A percentile compares a stretch with the other conserved stretches of the same genome.
phyloP scores from a whole-genome alignment of 352 stramenopile genomes.

The Globisporangium echinulatum region DNA sequence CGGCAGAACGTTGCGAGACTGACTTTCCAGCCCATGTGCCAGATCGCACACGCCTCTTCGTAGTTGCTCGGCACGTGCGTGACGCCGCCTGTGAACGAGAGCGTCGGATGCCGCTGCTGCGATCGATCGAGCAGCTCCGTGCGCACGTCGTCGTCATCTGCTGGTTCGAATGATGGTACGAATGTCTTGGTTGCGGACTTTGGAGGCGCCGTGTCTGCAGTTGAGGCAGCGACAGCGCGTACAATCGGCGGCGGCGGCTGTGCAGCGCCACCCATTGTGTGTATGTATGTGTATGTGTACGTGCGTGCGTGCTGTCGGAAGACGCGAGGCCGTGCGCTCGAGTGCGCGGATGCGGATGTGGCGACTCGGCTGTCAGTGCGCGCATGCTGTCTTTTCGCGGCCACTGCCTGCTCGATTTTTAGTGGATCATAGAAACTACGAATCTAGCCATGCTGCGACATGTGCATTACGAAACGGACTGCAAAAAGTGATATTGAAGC shows the following conservation, averaged over 20 bases:
- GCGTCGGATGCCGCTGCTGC: slow-evolving; percentile 3
- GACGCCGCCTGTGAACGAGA: not conserved
- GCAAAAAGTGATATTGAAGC: not conserved
- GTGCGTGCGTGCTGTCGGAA: not conserved
- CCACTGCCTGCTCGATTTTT: not conserved
- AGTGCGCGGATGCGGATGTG: not conserved
- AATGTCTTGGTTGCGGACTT: not conserved
- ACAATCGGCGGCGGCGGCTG: not conserved
- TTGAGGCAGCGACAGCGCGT: not conserved
- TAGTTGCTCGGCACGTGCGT: slow-evolving; percentile 15
- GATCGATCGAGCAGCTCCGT: slow-evolving; percentile 4
- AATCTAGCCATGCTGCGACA: not conserved
- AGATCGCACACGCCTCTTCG: slow-evolving; percentile 62
- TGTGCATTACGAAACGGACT: not conserved
- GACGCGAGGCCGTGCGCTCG: not conserved
- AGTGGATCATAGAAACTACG: not conserved
- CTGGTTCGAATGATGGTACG: not conserved
- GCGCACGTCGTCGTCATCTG: slow-evolving; percentile 1
- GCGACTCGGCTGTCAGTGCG: too few relatives aligned
- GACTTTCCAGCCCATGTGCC: slow-evolving; percentile 81
- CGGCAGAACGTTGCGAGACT: slow-evolving; percentile 77
- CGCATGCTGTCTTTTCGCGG: not conserved
- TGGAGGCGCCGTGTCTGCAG: not conserved
- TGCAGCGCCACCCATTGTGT: not conserved
- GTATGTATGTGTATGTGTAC: not conserved